These are phyloP conservation scores for Byssothecium circinans DNA, from an alignment of 2,329 filamentous ascomycete genomes.

Conservation along the genomic window DNA sequence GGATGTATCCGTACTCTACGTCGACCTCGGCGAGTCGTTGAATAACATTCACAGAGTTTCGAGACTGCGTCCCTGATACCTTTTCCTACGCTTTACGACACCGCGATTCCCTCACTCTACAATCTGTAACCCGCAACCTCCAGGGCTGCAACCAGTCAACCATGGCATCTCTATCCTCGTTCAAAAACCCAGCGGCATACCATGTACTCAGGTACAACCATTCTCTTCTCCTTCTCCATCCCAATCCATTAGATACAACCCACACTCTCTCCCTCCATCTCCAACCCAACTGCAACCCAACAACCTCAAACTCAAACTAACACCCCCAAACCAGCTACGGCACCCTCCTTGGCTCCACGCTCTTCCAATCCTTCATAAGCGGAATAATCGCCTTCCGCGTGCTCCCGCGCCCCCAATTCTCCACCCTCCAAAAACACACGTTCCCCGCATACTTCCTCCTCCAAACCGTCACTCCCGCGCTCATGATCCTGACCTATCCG, in stretches of 20 bases:
- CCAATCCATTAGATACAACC: too few species aligned
- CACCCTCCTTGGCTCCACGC: conserved; percentile 79
- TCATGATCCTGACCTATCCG: conserved; percentile 80
- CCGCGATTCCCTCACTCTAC: too few species aligned
- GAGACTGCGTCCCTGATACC: too few species aligned
- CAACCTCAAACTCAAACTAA: conserved; percentile 10
- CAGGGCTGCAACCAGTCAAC: too few species aligned
- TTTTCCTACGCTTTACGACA: too few species aligned
- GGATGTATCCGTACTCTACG: too few species aligned
- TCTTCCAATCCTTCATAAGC: conserved; percentile 82
- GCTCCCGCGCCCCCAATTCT: conserved; percentile 79
- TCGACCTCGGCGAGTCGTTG: too few species aligned
- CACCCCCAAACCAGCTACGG: conserved; percentile 65
- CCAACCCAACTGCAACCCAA: too few species aligned
- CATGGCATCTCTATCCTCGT: conserved; percentile 51
- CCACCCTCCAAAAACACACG: conserved; percentile 70
- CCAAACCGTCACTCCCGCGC: conserved; percentile 72
- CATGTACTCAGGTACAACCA: conserved; percentile 68
- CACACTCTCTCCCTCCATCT: too few species aligned
- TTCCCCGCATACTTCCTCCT: conserved; percentile 90
- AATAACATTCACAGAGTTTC: too few species aligned
- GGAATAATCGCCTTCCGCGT: conserved; percentile 75
- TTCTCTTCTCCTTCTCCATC: not conserved
- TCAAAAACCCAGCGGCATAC: conserved; percentile 70
- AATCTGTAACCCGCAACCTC: too few species aligned